phyloP scores from a whole-genome alignment of 345 rosid genomes.

The Rhizophora mangle region DNA sequence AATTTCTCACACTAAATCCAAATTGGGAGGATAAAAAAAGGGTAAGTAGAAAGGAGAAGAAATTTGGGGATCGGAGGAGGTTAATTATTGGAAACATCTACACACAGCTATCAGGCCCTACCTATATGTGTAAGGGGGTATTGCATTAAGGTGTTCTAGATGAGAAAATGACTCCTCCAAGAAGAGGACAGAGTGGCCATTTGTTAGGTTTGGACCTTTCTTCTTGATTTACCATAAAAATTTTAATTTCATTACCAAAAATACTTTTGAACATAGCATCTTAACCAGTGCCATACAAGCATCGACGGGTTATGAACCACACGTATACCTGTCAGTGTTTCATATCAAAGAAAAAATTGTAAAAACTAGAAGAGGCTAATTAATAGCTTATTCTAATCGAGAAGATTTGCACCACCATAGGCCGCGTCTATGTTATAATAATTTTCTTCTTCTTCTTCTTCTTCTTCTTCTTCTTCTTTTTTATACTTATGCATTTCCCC shows the following conservation, averaged over 20 bases:
- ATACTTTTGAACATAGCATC: not conserved
- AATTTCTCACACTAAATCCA: not conserved
- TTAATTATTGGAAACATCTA: slow-evolving; percentile 35
- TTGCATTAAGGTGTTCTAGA: slow-evolving; percentile 36
- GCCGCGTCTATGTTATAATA: no score
- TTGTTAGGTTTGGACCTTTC: slow-evolving; percentile 63
- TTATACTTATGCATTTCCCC: no score
- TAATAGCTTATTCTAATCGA: no score
- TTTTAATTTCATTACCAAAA: not conserved
- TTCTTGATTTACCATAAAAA: slow-evolving; percentile 9
- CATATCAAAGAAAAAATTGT: no score
- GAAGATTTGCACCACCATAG: no score
- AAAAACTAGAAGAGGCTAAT: no score
- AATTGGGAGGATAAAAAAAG: not conserved
- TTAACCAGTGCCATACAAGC: no score
- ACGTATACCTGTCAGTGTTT: not conserved
- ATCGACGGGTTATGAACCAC: not conserved
- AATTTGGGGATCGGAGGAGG: slow-evolving; percentile 14
- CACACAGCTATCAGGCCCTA: slow-evolving; percentile 47
- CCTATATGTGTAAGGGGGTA: slow-evolving; percentile 36
- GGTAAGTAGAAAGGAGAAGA: slow-evolving; percentile 18
- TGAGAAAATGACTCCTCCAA: slow-evolving; percentile 68
- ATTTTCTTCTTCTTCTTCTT: no score
- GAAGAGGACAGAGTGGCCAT: slow-evolving; percentile 47
- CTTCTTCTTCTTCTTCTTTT: no score